Conservation (phyloP, 148 eudicot genomes). For the Amaranthus hypochondriacus region DNA sequence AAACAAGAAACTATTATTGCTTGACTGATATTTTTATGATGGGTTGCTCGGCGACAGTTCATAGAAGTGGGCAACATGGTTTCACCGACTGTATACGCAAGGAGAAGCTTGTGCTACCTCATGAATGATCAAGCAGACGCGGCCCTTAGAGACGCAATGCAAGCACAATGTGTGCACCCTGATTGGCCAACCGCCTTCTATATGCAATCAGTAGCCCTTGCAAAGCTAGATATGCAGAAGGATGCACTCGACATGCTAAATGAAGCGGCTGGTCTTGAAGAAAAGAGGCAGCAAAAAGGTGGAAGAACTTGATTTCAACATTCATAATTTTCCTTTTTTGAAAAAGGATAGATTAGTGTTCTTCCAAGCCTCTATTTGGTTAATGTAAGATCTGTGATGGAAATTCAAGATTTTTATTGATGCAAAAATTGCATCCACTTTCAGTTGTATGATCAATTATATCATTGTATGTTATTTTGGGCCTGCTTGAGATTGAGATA, state of each 20-base stretch:
- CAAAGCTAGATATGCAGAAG: constrained; percentile 81
- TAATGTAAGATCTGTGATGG: constrained; percentile 25
- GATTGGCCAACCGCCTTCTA: constrained; percentile 91
- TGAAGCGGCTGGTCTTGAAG: constrained; percentile 76
- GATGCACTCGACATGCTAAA: constrained; percentile 80
- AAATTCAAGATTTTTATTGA: constrained; percentile 21
- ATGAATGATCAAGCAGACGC: constrained; percentile 71
- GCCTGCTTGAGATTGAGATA: too few relatives aligned
- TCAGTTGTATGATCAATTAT: constrained; percentile 20
- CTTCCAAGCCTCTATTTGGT: background rate
- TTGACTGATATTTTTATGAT: background rate
- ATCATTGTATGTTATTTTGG: constrained; percentile 9
- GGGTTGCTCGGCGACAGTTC: constrained; percentile 36
- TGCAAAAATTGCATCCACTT: constrained; percentile 23
- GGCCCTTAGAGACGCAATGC: constrained; percentile 85
- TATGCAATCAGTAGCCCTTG: constrained; percentile 84
- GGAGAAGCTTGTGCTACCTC: constrained; percentile 73
- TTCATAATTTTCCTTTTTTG: background rate
- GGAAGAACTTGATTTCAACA: constrained; percentile 27
- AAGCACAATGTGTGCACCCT: constrained; percentile 72
- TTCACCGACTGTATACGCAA: constrained; percentile 70
- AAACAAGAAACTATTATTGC: too few relatives aligned
- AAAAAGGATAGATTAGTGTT: constrained; percentile 1
- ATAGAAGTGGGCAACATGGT: constrained; percentile 67
- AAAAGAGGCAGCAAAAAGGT: constrained; percentile 56